Evolutionary conservation across 495 filamentous ascomycete genomes (phyloP).

Genomic region (Alectoria sarmentosa): DNA sequence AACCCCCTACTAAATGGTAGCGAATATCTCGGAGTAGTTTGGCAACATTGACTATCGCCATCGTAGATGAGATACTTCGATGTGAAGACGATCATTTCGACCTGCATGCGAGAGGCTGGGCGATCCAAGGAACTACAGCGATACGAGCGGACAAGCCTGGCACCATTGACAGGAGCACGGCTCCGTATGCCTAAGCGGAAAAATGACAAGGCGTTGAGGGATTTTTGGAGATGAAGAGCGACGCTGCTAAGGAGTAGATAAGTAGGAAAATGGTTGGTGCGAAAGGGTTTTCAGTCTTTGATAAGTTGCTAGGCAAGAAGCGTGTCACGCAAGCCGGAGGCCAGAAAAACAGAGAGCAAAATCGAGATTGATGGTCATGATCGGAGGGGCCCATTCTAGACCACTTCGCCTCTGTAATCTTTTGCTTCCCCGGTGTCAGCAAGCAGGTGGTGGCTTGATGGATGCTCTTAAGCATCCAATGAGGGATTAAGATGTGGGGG

Average conservation of each 20-base stretch:
- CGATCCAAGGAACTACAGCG: background rate
- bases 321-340: background rate
- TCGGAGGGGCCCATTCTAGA: background rate
- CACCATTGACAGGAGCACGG: background rate
- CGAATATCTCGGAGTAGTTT: background rate
- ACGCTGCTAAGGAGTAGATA: background rate
- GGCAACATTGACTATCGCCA: too few species aligned
- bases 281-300: background rate
- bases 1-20: background rate
- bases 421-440: conserved; percentile 10
- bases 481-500: conserved; percentile 12
- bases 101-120: background rate
- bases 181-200: background rate
- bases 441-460: conserved; percentile 3
- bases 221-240: background rate
- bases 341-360: background rate
- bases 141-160: background rate
- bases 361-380: background rate
- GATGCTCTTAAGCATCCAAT: conserved; percentile 15
- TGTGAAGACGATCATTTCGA: background rate
- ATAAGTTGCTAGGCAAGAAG: background rate
- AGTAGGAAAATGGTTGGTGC: background rate
- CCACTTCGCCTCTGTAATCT: conserved; percentile 4
- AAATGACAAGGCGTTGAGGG: background rate
- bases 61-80: background rate